Base-by-base conservation (phyloP, 192 early-diverging fungal genomes). In the Oehlia diaphana region DNA sequence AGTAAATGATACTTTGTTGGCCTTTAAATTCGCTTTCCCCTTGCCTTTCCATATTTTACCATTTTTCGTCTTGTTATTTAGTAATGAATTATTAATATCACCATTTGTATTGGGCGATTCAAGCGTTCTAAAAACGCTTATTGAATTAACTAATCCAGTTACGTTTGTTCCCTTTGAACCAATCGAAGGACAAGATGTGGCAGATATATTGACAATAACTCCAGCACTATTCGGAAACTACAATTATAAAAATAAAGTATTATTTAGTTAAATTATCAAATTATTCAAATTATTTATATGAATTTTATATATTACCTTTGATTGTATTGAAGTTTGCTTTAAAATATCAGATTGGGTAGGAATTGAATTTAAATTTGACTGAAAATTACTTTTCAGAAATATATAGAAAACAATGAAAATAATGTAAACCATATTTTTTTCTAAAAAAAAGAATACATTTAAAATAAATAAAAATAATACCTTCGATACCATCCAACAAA, bases 401-500 rank as follows among this genome's bases (percentile, higher is more conserved):
- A 13, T 62, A 53, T 37, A 37, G 35, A 4, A 37, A 37, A 37
- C 4, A 37, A 37, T 37, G 23, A n/a, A 33, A 19, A 58, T 21
- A 69, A 26, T 50, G 10, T 49, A 13, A 9, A 33, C 8, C 16
- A 67, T 9, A 67, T 31, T 9, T 49, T 0, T 31, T 31, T 2
- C 31, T 31, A 62, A n/a, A 13, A 4, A 35, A 62, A 62, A 21
- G 21, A 39, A 63, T 26, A 37, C 35, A 35, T 19, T 3, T 31
- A 61, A 62, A 35, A 19, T 21, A 33, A 47, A 47, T 1, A 2
- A 47, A 47, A 47, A 47, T 47, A 8, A 33, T 70, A 79, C 77
- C 77, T 79, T 79, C 77, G 77, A 79, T 79, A 79, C 77, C 77
- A 79, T 10, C 77, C 77, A n/a, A 79, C 19, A 37, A 78, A 62